Evolutionary conservation across 2,329 filamentous ascomycete species (phyloP).

Genomic region (Aciculosporium take): DNA sequence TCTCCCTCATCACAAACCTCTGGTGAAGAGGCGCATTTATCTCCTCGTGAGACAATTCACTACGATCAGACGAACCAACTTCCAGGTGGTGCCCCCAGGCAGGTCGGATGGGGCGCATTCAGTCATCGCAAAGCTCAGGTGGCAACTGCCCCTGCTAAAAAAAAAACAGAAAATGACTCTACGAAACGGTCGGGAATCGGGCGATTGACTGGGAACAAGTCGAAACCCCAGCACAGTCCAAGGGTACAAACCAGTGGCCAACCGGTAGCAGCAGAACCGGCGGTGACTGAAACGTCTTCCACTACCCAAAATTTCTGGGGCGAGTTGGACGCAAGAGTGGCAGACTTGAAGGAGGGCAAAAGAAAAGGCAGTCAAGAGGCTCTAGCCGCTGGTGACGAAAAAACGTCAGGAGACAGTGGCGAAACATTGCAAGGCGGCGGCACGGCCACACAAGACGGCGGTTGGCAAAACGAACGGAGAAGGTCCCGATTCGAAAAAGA

Average conservation of each 20-base stretch:
- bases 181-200: constrained; percentile 9
- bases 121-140: constrained; percentile 10
- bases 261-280: not conserved
- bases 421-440: not conserved
- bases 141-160: constrained; percentile 2
- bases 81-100: constrained; percentile 5
- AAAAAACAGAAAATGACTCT: constrained; percentile 8
- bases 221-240: not conserved
- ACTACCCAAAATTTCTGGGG: constrained; percentile 13
- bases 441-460: not conserved
- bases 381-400: not conserved
- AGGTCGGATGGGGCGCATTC: constrained; percentile 11
- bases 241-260: not conserved
- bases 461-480: constrained; percentile 11
- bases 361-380: not conserved
- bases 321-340: constrained; percentile 12
- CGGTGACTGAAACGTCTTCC: not conserved
- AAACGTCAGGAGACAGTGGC: not conserved
- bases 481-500: constrained; percentile 19
- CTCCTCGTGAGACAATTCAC: not conserved
- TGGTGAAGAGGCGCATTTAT: not conserved
- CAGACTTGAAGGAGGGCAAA: constrained; percentile 6
- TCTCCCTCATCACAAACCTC: not conserved
- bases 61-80: constrained; percentile 2
- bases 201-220: constrained; percentile 1